These are phyloP conservation scores for Claviceps spartinae DNA, from an alignment of 2,329 filamentous ascomycete species.

Conservation along the genomic window DNA sequence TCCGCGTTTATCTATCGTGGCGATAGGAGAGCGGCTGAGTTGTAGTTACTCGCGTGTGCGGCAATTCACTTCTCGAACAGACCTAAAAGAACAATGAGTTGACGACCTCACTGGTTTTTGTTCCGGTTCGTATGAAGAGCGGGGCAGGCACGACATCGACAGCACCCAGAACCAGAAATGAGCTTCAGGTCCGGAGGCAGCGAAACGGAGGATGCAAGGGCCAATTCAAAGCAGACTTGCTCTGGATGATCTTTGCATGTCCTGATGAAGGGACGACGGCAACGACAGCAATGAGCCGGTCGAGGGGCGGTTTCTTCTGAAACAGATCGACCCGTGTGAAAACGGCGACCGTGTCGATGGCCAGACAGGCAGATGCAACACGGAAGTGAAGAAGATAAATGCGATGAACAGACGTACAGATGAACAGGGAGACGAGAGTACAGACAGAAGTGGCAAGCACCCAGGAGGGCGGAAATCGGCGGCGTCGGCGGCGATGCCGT, in stretches of 20 bases:
- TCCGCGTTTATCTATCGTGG: background rate
- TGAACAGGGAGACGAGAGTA: constrained; percentile 6
- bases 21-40: background rate
- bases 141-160: background rate
- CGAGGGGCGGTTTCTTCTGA: background rate
- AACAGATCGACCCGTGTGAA: constrained; percentile 1
- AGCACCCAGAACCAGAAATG: constrained; percentile 1
- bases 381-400: background rate
- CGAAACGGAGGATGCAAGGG: background rate
- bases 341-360: background rate
- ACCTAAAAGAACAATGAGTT: background rate
- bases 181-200: background rate
- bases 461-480: constrained; percentile 11
- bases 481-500: constrained; percentile 15
- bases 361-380: background rate
- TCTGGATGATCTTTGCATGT: constrained; percentile 1
- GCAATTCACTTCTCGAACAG: background rate
- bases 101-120: background rate
- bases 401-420: constrained; percentile 3
- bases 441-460: constrained; percentile 7
- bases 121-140: background rate
- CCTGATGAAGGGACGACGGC: background rate
- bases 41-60: background rate
- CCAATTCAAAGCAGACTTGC: background rate
- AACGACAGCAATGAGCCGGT: background rate